Conservation (phyloP, 2,329 filamentous ascomycete species). For the Alternaria hordeiaustralica region DNA sequence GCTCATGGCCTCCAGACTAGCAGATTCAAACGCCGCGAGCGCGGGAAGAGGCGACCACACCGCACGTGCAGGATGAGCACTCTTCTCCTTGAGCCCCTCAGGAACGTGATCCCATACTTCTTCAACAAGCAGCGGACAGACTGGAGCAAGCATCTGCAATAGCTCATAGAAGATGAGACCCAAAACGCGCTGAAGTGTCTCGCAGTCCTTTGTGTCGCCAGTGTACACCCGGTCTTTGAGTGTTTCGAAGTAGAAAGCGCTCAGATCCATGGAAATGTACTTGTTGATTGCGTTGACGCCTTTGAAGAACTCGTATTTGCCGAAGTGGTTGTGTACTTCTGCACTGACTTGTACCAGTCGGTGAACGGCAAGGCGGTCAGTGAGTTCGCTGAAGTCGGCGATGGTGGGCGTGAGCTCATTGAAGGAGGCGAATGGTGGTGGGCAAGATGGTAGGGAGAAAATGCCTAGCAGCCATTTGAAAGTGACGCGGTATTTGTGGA, state of each 20-base stretch:
- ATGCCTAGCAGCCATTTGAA: constrained; percentile 87
- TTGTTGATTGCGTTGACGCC: constrained; percentile 75
- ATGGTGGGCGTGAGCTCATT: constrained; percentile 18
- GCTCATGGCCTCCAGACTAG: constrained; percentile 35
- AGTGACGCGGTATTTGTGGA: constrained; percentile 88
- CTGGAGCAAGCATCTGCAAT: constrained; percentile 78
- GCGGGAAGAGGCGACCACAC: constrained; percentile 31
- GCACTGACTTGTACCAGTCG: constrained; percentile 72
- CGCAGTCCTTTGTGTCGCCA: constrained; percentile 69
- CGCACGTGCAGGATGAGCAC: constrained; percentile 34
- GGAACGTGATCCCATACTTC: constrained; percentile 86
- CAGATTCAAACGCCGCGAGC: background rate
- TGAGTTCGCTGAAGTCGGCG: constrained; percentile 21
- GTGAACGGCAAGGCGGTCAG: constrained; percentile 72
- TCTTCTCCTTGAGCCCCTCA: constrained; percentile 59
- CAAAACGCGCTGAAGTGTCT: constrained; percentile 63
- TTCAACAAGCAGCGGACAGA: constrained; percentile 83
- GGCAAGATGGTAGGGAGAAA: constrained; percentile 52
- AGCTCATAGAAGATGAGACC: constrained; percentile 72
- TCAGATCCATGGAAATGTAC: constrained; percentile 84
- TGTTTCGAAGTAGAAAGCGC: constrained; percentile 91
- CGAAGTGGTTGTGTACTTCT: constrained; percentile 69
- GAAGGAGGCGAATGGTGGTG: constrained; percentile 36
- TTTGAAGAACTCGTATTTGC: constrained; percentile 81
- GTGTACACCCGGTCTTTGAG: constrained; percentile 94